Base-by-base conservation (phyloP, 768 basidiomycete species). In the Lentinula detonsa region DNA sequence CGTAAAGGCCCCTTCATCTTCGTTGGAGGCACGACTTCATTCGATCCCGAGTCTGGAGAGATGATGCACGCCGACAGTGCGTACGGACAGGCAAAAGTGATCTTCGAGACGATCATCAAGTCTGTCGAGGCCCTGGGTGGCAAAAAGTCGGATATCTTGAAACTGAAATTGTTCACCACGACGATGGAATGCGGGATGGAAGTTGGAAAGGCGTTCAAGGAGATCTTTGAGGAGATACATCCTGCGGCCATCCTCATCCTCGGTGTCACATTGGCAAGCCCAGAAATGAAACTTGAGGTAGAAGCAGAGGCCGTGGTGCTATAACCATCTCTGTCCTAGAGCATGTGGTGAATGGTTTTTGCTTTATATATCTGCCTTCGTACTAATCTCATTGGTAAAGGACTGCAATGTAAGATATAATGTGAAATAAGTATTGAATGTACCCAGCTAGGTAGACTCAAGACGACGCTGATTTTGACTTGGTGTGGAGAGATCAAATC, bases 221-320 rank as follows among this genome's bases (percentile, higher is more conserved):
- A 79, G 56, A 67, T 66, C 1, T 72, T 82, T 63, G 72, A 72
- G 16, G 73, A 79, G 1, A 71, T 68, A 2, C 81, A 79, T 6
- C 77, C 78, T n/a, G 81, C 81, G 13, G 82, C 81, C 43, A 57
- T 45, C 42, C 81, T 83, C 79, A 77, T 83, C 42, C 68, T 82
- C 39, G 82, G 82, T 9, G 72, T 74, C 10, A 67, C 69, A 48
- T 82, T 83, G 61, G 79, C 82, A 13, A 69, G 72, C 42, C 57
- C 69, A 5, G 75, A 76, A 10, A 83, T 85, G 82, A 78, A 72
- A 65, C 81, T 83, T 5, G 83, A 83, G 63, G 81, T 84, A 42
- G 82, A 84, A 68, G 81, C 79, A 15, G 81, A 84, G 65, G 82
- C 81, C 0, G 66, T 81, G 11, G 56, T 57, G 6, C 18, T 57